Evolutionary conservation across 78 protist genomes (phyloP).

Genomic region (Dictyostelium capitatum): DNA sequence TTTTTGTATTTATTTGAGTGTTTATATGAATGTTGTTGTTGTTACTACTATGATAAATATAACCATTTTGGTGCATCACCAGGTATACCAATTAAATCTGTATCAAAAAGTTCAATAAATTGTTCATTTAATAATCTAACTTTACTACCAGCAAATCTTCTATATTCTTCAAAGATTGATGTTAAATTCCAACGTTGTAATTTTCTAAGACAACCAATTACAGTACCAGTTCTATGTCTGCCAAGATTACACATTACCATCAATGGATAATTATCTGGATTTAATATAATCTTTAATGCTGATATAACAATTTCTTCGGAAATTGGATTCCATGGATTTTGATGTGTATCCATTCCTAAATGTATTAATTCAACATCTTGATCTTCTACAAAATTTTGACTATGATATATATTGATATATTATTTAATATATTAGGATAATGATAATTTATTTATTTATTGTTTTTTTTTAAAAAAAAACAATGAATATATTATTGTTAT

Average conservation of each 20-base stretch:
- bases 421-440: neutral
- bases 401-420: neutral
- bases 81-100: constrained; percentile 94
- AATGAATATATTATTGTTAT: neutral
- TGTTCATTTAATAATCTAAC: constrained; percentile 95
- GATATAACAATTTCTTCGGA: constrained; percentile 91
- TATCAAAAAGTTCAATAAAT: constrained; percentile 97
- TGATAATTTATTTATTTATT: neutral
- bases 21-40: neutral
- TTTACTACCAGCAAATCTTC: constrained; percentile 91
- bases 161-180: constrained; percentile 95
- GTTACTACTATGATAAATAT: constrained; percentile 17
- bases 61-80: constrained; percentile 67
- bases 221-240: constrained; percentile 94
- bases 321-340: constrained; percentile 85
- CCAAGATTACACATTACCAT: constrained; percentile 94
- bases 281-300: constrained; percentile 88
- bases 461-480: neutral
- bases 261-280: constrained; percentile 91
- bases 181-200: constrained; percentile 96
- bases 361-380: constrained; percentile 90
- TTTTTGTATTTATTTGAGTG: neutral
- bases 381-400: constrained; percentile 86
- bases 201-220: constrained; percentile 96
- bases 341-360: constrained; percentile 82